phyloP scores from a whole-genome alignment of 2,329 filamentous ascomycete species.

The Fusarium sp. region DNA sequence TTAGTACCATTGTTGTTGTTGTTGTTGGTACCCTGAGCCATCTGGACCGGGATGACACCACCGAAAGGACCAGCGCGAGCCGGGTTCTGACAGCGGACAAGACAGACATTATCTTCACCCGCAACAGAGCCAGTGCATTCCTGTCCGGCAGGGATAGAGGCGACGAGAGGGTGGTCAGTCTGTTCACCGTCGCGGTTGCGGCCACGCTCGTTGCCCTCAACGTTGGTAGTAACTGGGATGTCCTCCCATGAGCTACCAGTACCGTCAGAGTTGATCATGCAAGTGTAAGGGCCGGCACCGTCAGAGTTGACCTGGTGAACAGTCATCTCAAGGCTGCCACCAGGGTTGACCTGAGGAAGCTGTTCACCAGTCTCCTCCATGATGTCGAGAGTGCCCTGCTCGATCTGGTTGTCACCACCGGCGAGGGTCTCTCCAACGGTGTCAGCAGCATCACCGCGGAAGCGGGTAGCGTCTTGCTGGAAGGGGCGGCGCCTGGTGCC shows the following conservation, averaged over 20 bases:
- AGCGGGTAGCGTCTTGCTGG: conserved; percentile 68
- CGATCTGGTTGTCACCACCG: conserved; percentile 9
- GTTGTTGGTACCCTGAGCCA: neutral
- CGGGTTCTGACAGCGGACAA: conserved; percentile 20
- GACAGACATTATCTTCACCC: conserved; percentile 14
- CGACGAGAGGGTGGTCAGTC: conserved; percentile 7
- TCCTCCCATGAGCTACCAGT: conserved; percentile 50
- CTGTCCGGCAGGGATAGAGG: conserved; percentile 10
- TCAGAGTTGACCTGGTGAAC: conserved; percentile 52
- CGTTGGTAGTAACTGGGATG: neutral
- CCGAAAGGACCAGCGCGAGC: conserved; percentile 11
- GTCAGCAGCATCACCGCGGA: neutral
- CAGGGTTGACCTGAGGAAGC: conserved; percentile 70
- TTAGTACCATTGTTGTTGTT: neutral
- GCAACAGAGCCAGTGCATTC: conserved; percentile 15
- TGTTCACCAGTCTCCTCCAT: conserved; percentile 67
- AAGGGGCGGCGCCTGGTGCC: conserved; percentile 71
- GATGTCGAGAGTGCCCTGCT: conserved; percentile 54
- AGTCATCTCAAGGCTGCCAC: conserved; percentile 71
- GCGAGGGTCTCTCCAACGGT: conserved; percentile 11
- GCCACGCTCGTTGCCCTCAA: conserved; percentile 12
- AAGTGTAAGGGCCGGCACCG: conserved; percentile 66
- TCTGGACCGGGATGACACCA: conserved; percentile 6
- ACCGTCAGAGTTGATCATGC: conserved; percentile 72
- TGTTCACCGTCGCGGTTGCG: conserved; percentile 14